Evolutionary conservation across 129 eudicot species (phyloP).

Genomic region (Flaveria ramosissima): DNA sequence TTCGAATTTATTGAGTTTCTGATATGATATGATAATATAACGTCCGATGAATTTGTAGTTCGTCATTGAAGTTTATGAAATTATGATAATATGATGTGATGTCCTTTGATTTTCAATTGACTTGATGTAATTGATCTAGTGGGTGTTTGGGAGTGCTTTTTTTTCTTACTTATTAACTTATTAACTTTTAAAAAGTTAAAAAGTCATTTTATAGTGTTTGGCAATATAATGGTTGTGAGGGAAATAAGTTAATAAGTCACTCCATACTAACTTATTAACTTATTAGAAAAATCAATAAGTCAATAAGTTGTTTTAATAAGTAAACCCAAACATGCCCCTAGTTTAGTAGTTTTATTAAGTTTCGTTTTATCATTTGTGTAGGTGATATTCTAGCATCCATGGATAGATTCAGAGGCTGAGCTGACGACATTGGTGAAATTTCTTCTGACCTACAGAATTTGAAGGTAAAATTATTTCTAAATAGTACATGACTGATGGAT

Average conservation of each 20-base stretch:
- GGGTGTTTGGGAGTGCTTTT: no score
- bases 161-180: no score
- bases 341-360: not conserved
- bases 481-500: not conserved
- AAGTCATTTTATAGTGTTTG: no score
- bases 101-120: not conserved
- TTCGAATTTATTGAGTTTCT: not conserved
- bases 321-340: no score
- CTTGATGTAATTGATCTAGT: not conserved
- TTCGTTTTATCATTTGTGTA: conserved; percentile 4
- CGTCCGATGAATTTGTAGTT: not conserved
- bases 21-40: conserved; percentile 22
- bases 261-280: no score
- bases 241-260: no score
- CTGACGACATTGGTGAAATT: conserved; percentile 21
- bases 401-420: conserved; percentile 20
- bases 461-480: conserved; percentile 14
- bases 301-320: no score
- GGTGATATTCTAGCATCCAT: conserved; percentile 22
- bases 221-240: no score
- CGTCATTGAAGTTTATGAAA: not conserved
- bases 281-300: no score
- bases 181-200: no score
- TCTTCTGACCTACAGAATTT: conserved; percentile 3
- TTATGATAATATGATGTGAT: not conserved